phyloP scores from a whole-genome alignment of 345 rosid species.

The Erysimum cheiranthoides region DNA sequence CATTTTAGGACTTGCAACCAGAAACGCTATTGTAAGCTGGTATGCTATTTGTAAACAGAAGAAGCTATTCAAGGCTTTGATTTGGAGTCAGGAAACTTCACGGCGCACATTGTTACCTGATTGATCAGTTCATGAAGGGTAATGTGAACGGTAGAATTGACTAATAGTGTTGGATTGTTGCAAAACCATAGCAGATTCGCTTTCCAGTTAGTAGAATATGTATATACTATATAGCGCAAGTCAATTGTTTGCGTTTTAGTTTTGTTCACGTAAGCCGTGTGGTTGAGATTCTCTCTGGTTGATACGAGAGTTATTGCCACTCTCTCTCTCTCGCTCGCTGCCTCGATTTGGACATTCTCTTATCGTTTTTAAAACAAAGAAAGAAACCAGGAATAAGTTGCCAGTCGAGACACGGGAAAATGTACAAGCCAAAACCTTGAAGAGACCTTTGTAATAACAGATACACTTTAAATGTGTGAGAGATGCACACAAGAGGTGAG shows the following conservation, averaged over 20 bases:
- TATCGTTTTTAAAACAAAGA: not conserved
- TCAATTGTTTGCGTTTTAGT: not conserved
- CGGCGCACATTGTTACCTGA: not conserved
- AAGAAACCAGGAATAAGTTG: conserved; percentile 10
- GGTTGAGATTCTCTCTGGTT: conserved; percentile 5
- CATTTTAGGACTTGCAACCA: not conserved
- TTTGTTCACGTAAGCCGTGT: not conserved
- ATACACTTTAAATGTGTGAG: conserved; percentile 30
- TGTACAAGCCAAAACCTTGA: conserved; percentile 43
- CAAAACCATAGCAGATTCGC: not conserved
- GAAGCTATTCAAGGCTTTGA: too few species aligned
- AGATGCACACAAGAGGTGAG: conserved; percentile 32
- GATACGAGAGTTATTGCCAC: conserved; percentile 3
- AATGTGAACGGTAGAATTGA: too few species aligned
- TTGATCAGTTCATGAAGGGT: not conserved
- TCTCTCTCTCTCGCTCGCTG: not conserved
- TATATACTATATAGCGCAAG: not conserved
- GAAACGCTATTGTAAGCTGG: not conserved
- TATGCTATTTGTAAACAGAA: not conserved
- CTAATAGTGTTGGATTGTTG: not conserved
- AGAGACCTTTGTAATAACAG: conserved; percentile 27
- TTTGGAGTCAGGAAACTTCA: too few species aligned
- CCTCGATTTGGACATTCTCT: conserved; percentile 11
- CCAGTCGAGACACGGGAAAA: conserved; percentile 22
- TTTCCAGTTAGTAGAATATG: not conserved